Evolutionary conservation across 805 yeast species (phyloP).

Genomic region (Candida palmyrensis): DNA sequence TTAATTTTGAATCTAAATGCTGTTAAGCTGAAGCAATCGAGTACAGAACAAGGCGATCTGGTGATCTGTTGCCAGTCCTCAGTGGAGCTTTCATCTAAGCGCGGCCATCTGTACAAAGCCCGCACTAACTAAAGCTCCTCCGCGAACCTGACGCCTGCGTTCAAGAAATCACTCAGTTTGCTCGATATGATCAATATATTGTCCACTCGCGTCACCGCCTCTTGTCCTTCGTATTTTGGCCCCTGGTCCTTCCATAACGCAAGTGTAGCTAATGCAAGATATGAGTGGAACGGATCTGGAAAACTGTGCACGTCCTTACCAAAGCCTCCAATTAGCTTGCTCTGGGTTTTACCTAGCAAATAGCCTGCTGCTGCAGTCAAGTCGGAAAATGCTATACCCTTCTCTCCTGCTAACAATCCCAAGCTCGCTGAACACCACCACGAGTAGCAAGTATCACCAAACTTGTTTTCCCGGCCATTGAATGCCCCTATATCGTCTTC

Average conservation of each 20-base stretch:
- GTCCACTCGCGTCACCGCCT: background rate
- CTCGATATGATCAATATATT: background rate
- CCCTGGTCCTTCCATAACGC: conserved; percentile 18
- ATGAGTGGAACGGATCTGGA: conserved; percentile 71
- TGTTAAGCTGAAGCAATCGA: no score
- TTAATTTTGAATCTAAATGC: no score
- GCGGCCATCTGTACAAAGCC: no score
- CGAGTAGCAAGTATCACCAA: conserved; percentile 81
- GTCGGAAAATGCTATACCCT: conserved; percentile 29
- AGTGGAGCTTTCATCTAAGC: no score
- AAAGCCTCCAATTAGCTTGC: conserved; percentile 69
- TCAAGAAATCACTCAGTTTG: conserved; percentile 2
- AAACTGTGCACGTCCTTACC: conserved; percentile 56
- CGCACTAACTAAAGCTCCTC: background rate
- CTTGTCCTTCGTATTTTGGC: background rate
- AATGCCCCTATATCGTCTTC: conserved; percentile 65
- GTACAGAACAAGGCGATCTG: no score
- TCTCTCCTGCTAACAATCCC: conserved; percentile 28
- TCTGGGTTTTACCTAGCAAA: conserved; percentile 54
- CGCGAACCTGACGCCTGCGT: no score
- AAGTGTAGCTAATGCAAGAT: conserved; percentile 53
- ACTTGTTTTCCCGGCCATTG: conserved; percentile 83
- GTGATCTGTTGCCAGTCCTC: no score
- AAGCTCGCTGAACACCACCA: conserved; percentile 77
- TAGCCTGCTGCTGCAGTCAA: conserved; percentile 31